Evolutionary conservation across 352 stramenopile genomes (phyloP), one percentile per base, ranked within the genome.

Genomic region (Elongisporangium prolatum): DNA sequence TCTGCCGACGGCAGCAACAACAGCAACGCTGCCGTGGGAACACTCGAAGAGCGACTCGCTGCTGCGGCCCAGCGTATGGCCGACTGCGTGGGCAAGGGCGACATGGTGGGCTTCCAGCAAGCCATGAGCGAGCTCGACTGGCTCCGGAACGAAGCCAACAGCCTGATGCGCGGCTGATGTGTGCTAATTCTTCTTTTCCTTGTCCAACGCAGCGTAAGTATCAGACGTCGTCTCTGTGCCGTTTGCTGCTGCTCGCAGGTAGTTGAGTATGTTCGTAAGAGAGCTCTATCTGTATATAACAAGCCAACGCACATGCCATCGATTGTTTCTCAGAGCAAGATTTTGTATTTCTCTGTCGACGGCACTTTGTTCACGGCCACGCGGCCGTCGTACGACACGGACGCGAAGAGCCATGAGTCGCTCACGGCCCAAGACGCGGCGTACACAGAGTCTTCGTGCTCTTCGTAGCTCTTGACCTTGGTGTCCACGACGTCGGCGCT

Each of bases 311-410:
- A 52, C 24, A 62, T 38, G 28, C 49, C 20, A 62, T 50, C 16
- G 11, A 50, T 49, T 17, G 14, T 51, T 11, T 47, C 3, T 21
- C 8, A 99, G 21, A 99, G 68, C 59, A 99, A 76, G 72, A 99
- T 99, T 66, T 99, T 99, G 77, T 99, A 99, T 71, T 99, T 99
- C 74, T 99, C 97, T 7, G 97, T 98, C 16, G 93, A 98, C 28
- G 97, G 97, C 28, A 99, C 97, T 64, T 98, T 86, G 75, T 98
- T 96, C 16, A 99, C 69, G 25, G 96, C 86, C 40, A 99, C 77
- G 44, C 91, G 86, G 8, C 97, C 97, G 72, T 99, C 96, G 72
- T 95, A 98, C 24, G 91, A 98, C 13, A 98, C 71, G 2, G 93
- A 98, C 24, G 86, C 88, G 65, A 98, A 98, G 52, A 98, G 77